Conservation (phyloP, 164 flowering plant species). For the Magnolia kwangsiensis region DNA sequence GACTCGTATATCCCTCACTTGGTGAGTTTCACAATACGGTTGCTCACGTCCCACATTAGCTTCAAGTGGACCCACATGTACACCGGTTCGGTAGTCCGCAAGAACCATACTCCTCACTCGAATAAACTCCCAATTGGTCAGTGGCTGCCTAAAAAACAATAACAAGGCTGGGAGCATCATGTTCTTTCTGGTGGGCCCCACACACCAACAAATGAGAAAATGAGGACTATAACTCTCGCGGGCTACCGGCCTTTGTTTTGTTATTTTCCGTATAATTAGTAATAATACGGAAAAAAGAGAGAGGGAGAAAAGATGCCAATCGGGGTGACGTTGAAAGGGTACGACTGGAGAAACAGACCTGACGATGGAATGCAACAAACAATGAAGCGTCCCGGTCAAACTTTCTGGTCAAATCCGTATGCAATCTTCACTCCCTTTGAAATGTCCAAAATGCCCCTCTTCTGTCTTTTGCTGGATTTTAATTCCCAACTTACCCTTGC, state of each 20-base stretch:
- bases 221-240: not conserved
- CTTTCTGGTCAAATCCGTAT: not conserved
- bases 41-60: no score
- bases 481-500: not conserved
- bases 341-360: not conserved
- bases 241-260: not conserved
- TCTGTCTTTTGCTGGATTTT: no score
- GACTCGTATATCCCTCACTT: no score
- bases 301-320: not conserved
- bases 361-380: constrained; percentile 4
- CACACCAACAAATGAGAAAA: not conserved
- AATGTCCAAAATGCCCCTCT: not conserved
- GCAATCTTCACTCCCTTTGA: not conserved
- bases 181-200: not conserved
- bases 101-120: no score
- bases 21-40: no score
- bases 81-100: no score
- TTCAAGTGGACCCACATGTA: no score
- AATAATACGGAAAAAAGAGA: not conserved
- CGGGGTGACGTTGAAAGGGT: constrained; percentile 1
- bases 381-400: constrained; percentile 6
- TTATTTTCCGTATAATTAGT: not conserved
- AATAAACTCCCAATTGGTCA: no score
- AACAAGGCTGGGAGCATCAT: no score
- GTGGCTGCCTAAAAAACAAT: no score